These are phyloP conservation scores for Spathaspora sp. DNA, from an alignment of 805 yeast species.

Conservation along the genomic window DNA sequence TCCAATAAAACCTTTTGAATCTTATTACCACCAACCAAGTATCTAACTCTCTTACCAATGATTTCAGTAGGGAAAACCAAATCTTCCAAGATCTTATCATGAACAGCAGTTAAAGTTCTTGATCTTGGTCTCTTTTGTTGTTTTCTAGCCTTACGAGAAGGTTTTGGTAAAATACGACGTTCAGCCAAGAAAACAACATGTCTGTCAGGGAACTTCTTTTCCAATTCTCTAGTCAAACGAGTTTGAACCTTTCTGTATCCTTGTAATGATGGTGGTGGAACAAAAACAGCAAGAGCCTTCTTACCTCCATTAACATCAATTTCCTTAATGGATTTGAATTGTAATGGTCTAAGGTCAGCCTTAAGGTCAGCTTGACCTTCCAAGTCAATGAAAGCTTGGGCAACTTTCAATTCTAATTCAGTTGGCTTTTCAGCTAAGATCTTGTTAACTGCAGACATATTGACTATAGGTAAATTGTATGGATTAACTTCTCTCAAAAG, in stretches of 20 bases:
- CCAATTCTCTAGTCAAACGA: constrained; percentile 98
- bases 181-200: constrained; percentile 99
- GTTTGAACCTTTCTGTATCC: constrained; percentile 97
- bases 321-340: constrained; percentile 98
- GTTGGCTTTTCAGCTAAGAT: constrained; percentile 92
- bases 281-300: constrained; percentile 97
- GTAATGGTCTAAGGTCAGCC: constrained; percentile 97
- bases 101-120: constrained; percentile 98
- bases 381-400: constrained; percentile 96
- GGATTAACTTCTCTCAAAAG: constrained; percentile 7
- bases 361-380: constrained; percentile 95
- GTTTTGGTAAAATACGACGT: constrained; percentile 99
- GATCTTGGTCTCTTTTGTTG: constrained; percentile 99
- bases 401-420: constrained; percentile 99
- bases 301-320: constrained; percentile 97
- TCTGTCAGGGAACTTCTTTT: constrained; percentile 99
- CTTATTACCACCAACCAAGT: constrained; percentile 98
- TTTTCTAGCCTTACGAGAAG: constrained; percentile 92
- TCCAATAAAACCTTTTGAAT: constrained; percentile 96
- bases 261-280: constrained; percentile 91
- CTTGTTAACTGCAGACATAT: constrained; percentile 97
- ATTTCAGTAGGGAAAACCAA: constrained; percentile 99
- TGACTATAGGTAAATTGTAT: no score
- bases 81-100: constrained; percentile 98
- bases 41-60: constrained; percentile 98